These are phyloP conservation scores for Lippia alba DNA, from an alignment of 305 asterid genomes.

Conservation along the genomic window DNA sequence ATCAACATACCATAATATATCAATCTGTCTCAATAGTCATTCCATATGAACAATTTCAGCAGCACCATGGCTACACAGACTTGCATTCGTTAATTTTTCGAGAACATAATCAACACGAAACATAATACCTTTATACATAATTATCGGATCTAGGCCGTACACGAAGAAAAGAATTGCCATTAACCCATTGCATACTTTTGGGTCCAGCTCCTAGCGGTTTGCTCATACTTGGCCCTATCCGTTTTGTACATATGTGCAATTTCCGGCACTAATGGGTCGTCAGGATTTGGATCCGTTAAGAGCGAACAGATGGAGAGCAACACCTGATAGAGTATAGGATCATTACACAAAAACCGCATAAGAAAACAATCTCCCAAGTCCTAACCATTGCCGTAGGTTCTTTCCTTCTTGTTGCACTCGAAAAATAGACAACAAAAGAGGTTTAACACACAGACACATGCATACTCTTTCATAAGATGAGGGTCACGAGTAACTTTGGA, in stretches of 20 bases:
- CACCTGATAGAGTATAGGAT: conserved; percentile 46
- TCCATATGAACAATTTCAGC: conserved; percentile 39
- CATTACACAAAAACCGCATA: too few relatives aligned
- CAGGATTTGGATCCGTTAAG: conserved; percentile 77
- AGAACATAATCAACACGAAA: conserved; percentile 28
- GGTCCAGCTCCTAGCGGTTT: conserved; percentile 83
- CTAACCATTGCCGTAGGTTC: too few relatives aligned
- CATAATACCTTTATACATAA: conserved; percentile 32
- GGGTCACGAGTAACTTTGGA: too few relatives aligned
- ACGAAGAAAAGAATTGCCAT: not conserved
- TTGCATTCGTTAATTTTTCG: conserved; percentile 34
- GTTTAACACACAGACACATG: too few relatives aligned
- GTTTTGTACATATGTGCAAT: conserved; percentile 84
- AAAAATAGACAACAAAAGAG: too few relatives aligned
- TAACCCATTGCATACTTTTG: conserved; percentile 85
- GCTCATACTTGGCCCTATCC: conserved; percentile 70
- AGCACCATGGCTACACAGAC: conserved; percentile 35
- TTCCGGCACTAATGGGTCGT: conserved; percentile 75
- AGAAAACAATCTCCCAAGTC: too few relatives aligned
- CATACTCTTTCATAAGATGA: too few relatives aligned
- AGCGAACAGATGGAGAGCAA: conserved; percentile 72
- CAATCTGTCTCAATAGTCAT: conserved; percentile 22
- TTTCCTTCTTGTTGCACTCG: too few relatives aligned
- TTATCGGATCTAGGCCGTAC: conserved; percentile 16
- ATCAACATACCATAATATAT: conserved; percentile 13